Conservation (phyloP, 164 flowering plant genomes). For the Vitis rupestris region DNA sequence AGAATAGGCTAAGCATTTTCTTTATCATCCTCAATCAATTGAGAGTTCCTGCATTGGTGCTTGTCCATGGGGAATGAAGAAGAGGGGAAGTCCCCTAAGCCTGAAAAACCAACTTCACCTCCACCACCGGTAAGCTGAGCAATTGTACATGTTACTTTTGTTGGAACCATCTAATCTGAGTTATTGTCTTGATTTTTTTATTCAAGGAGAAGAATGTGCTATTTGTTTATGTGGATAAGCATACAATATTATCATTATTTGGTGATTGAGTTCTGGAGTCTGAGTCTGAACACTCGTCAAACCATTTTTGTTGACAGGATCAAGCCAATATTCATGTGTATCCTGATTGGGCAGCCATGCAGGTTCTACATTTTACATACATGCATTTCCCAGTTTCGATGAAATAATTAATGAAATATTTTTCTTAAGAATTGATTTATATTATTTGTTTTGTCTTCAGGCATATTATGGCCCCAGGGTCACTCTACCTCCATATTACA, state of each 20-base stretch:
- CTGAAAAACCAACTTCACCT: conserved; percentile 64
- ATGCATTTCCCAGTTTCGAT: background rate
- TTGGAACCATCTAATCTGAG: background rate
- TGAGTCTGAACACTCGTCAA: background rate
- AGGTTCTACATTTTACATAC: conserved; percentile 34
- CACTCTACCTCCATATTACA: conserved; percentile 58
- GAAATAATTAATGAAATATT: background rate
- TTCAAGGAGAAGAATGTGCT: background rate
- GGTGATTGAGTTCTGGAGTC: background rate
- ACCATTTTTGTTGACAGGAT: conserved; percentile 49
- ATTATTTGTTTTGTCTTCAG: conserved; percentile 25
- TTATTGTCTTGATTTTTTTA: background rate
- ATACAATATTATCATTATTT: background rate
- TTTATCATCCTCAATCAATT: background rate
- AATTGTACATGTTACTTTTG: background rate
- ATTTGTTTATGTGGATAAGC: background rate
- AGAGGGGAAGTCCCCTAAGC: conserved; percentile 54
- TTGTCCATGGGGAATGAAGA: conserved; percentile 68
- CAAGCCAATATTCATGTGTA: conserved; percentile 54
- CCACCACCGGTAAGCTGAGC: conserved; percentile 46
- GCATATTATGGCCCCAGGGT: conserved; percentile 74
- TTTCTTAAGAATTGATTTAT: background rate
- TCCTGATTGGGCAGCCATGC: conserved; percentile 85
- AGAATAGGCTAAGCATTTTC: background rate
- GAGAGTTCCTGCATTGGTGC: conserved; percentile 8